phyloP scores from a whole-genome alignment of 176 grass and related monocot genomes.

The Zoysia japonica region DNA sequence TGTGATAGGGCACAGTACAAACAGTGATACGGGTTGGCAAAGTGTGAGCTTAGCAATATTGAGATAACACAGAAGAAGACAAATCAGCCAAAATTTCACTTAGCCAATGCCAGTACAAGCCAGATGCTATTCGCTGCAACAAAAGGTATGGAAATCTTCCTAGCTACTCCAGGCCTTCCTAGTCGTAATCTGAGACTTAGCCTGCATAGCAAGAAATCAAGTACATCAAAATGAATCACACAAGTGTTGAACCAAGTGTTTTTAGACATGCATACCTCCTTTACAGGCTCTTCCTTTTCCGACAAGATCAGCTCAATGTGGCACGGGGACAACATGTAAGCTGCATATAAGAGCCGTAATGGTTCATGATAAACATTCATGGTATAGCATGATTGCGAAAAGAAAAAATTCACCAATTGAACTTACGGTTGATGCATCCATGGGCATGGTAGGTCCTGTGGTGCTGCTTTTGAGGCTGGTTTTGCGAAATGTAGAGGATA shows the following conservation, averaged over 20 bases:
- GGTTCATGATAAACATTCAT: background rate
- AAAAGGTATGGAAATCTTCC: background rate
- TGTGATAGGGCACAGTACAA: no score
- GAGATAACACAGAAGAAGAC: background rate
- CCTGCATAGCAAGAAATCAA: conserved; percentile 37
- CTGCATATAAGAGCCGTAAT: conserved; percentile 4
- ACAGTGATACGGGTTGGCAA: no score
- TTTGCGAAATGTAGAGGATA: conserved; percentile 69
- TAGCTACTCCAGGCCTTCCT: conserved; percentile 55
- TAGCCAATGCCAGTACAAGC: background rate
- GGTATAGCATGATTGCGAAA: background rate
- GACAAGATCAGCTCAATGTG: conserved; percentile 83
- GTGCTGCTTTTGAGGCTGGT: conserved; percentile 73
- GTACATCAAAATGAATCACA: background rate
- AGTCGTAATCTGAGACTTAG: conserved; percentile 69
- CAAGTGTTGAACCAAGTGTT: background rate
- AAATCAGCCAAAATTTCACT: background rate
- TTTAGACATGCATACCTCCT: conserved; percentile 47
- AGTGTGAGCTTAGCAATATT: background rate
- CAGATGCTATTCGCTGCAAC: background rate
- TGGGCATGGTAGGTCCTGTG: conserved; percentile 72
- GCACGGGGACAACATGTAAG: conserved; percentile 84
- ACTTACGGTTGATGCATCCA: conserved; percentile 74
- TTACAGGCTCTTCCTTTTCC: conserved; percentile 83
- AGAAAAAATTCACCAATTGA: background rate